These are phyloP conservation scores for Auriscalpium orientale DNA, from an alignment of 768 basidiomycete genomes.

Conservation along the genomic window DNA sequence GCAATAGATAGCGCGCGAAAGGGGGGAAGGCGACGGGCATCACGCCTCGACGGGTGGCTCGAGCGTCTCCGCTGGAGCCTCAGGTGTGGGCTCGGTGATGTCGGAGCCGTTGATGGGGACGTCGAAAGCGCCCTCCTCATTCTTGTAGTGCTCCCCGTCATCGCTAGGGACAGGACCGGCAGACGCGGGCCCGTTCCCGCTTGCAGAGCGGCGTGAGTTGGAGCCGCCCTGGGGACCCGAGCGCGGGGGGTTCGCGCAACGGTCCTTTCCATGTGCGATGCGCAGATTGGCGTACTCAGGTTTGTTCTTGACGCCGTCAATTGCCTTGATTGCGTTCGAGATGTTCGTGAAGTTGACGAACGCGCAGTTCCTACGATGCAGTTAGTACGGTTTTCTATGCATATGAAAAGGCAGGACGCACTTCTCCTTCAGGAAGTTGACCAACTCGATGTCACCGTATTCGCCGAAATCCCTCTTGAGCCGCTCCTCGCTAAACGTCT, in stretches of 20 bases:
- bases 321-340: constrained; percentile 95
- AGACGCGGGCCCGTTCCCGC: constrained; percentile 28
- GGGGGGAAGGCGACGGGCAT: not conserved
- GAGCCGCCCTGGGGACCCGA: constrained; percentile 70
- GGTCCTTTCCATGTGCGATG: constrained; percentile 92
- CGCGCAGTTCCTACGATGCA: constrained; percentile 69
- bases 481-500: constrained; percentile 82
- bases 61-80: constrained; percentile 3
- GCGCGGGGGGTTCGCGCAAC: constrained; percentile 88
- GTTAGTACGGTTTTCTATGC: not conserved
- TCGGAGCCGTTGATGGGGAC: not conserved
- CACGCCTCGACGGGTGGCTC: not conserved
- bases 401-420: constrained; percentile 29
- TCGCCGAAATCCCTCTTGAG: constrained; percentile 91
- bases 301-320: constrained; percentile 88
- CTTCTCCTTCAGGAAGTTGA: constrained; percentile 95
- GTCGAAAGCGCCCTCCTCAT: not conserved
- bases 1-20: not conserved
- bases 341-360: constrained; percentile 96
- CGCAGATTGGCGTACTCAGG: constrained; percentile 85
- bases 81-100: not conserved
- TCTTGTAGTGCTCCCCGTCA: not conserved
- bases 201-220: constrained; percentile 40
- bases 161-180: constrained; percentile 1
- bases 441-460: constrained; percentile 93